Conservation (phyloP, 139 green algal genomes). For the Coccomyxa sp. region DNA sequence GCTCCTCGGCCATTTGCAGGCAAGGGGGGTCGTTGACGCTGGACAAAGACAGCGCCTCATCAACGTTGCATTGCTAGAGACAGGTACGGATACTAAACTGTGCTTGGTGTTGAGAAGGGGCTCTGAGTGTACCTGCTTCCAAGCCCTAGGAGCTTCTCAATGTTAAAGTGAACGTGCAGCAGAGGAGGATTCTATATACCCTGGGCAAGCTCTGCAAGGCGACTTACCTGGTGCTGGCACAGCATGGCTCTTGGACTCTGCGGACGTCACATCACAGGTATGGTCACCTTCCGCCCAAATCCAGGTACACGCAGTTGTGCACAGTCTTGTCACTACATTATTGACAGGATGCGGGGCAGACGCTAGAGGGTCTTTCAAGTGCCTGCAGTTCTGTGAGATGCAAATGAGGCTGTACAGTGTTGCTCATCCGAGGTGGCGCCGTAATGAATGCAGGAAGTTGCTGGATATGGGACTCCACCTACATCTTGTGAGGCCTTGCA, state of each 20-base stretch:
- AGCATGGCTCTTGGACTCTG: slow-evolving; percentile 21
- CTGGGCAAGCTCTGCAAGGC: slow-evolving; percentile 11
- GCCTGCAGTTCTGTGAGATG: neutral
- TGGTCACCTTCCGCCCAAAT: neutral
- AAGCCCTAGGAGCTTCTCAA: neutral
- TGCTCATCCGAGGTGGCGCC: no score
- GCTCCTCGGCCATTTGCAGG: neutral
- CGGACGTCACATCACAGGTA: neutral
- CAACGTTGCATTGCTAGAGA: neutral
- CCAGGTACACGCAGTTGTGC: neutral
- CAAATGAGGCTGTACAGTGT: no score
- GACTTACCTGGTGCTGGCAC: slow-evolving; percentile 24
- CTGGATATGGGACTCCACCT: no score
- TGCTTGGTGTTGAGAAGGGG: neutral
- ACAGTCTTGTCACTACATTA: neutral
- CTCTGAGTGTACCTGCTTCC: neutral
- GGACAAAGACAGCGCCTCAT: neutral
- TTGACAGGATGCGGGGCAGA: no score
- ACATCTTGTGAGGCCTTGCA: neutral
- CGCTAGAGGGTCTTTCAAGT: neutral
- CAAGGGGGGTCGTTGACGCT: neutral
- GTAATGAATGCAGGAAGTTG: no score
- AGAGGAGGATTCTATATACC: neutral
- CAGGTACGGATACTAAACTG: neutral
- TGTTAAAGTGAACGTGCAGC: neutral